Evolutionary conservation across 106 monocot species (phyloP).

Genomic region (Acorus gramineus): DNA sequence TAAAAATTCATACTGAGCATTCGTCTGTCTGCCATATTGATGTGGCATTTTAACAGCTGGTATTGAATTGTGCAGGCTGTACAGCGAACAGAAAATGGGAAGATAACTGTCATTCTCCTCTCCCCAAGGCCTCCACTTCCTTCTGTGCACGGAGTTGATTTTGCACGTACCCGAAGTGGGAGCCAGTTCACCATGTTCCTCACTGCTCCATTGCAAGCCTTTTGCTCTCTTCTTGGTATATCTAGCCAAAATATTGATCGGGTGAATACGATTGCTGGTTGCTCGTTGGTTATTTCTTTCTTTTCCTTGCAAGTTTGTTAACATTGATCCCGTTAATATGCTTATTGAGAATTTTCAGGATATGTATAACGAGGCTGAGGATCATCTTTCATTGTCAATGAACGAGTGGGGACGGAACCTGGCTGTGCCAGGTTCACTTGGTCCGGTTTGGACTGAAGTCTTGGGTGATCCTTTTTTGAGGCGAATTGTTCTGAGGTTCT

Average conservation of each 20-base stretch:
- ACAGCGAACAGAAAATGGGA: constrained; percentile 77
- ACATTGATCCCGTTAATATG: neutral
- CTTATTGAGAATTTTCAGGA: constrained; percentile 36
- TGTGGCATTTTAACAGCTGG: neutral
- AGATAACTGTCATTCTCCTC: constrained; percentile 58
- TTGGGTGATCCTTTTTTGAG: constrained; percentile 87
- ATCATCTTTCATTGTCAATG: constrained; percentile 43
- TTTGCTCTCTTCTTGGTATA: constrained; percentile 49
- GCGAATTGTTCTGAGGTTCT: constrained; percentile 77
- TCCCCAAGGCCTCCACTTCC: constrained; percentile 54
- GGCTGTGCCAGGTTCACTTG: constrained; percentile 38
- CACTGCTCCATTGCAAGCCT: constrained; percentile 81
- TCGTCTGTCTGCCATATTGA: no score
- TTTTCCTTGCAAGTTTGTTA: neutral
- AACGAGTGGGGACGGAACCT: constrained; percentile 46
- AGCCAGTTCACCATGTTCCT: constrained; percentile 86
- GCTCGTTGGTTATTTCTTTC: neutral
- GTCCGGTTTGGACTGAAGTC: constrained; percentile 65
- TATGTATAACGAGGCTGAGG: constrained; percentile 56
- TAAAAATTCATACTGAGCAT: no score
- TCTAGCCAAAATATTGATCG: constrained; percentile 37
- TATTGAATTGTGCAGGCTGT: constrained; percentile 39
- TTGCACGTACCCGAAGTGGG: constrained; percentile 29
- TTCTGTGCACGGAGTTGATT: constrained; percentile 16
- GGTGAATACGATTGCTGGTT: constrained; percentile 17